Percentiles rank a stretch among this genome's conserved stretches.
Evolutionary conservation across 768 basidiomycete genomes (phyloP).

Genomic region (Leccinellum rugosiceps): DNA sequence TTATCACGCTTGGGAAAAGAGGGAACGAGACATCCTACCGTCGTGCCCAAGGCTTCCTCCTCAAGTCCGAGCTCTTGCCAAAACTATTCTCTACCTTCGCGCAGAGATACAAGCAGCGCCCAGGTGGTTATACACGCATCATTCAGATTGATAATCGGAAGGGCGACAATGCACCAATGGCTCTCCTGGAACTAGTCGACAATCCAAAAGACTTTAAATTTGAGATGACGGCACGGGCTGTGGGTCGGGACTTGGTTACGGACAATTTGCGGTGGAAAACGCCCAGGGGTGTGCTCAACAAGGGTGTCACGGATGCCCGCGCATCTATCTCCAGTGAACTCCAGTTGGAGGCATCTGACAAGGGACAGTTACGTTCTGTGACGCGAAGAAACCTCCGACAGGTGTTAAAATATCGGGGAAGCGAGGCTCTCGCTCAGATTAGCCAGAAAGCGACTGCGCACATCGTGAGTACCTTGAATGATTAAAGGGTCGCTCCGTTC

Average conservation of each 20-base stretch:
- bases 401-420: slow-evolving; percentile 56
- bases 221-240: slow-evolving; percentile 83
- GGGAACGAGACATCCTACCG: slow-evolving; percentile 67
- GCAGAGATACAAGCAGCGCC: slow-evolving; percentile 72
- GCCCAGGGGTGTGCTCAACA: slow-evolving; percentile 47
- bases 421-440: slow-evolving; percentile 45
- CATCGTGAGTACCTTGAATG: slow-evolving; percentile 47
- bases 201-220: slow-evolving; percentile 84
- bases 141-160: slow-evolving; percentile 85
- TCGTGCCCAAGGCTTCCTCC: slow-evolving; percentile 75
- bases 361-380: slow-evolving; percentile 50
- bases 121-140: slow-evolving; percentile 94
- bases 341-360: slow-evolving; percentile 34
- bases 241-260: slow-evolving; percentile 79
- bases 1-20: slow-evolving; percentile 91
- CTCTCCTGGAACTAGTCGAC: slow-evolving; percentile 94
- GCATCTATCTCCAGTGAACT: slow-evolving; percentile 50
- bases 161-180: slow-evolving; percentile 92
- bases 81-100: slow-evolving; percentile 83
- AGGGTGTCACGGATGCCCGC: slow-evolving; percentile 44
- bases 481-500: slow-evolving; percentile 1
- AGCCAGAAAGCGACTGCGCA: slow-evolving; percentile 58
- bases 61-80: slow-evolving; percentile 67
- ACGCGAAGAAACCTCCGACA: slow-evolving; percentile 79
- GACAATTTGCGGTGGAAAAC: slow-evolving; percentile 46